These are phyloP conservation scores for Paraconiothyrium brasiliense DNA, from an alignment of 2,329 filamentous ascomycete species.

Conservation along the genomic window DNA sequence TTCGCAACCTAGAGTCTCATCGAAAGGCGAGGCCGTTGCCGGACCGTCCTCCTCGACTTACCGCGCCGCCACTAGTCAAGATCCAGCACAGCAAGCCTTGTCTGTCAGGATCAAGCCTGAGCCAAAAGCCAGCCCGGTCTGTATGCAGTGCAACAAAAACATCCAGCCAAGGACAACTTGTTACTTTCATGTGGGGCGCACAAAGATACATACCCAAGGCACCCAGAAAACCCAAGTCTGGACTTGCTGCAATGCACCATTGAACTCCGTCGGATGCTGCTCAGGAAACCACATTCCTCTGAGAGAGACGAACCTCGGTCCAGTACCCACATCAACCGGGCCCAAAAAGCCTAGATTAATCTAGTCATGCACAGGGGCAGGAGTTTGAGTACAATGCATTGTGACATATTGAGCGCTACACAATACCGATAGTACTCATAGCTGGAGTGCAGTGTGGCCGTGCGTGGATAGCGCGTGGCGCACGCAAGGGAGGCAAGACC, in stretches of 20 bases:
- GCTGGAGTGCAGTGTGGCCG: not conserved
- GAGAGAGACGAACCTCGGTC: not conserved
- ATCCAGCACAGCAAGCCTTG: not conserved
- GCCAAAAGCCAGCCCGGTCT: not conserved
- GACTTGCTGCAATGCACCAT: not conserved
- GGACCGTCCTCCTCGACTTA: not conserved
- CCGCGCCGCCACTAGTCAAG: not conserved
- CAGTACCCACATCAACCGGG: not conserved
- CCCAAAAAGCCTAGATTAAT: constrained; percentile 4
- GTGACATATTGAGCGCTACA: not conserved
- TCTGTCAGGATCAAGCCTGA: constrained; percentile 5
- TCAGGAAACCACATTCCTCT: not conserved
- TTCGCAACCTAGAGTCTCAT: not conserved
- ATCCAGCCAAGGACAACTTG: not conserved
- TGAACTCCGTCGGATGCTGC: not conserved
- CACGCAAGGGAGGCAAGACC: not conserved
- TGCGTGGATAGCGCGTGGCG: not conserved
- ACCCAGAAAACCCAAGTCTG: not conserved
- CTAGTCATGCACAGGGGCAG: not conserved
- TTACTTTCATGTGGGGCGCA: not conserved
- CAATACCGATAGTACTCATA: not conserved
- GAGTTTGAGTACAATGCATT: not conserved
- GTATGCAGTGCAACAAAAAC: not conserved
- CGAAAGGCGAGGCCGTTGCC: not conserved
- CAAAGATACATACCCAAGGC: not conserved